These are phyloP conservation scores for Adenanthera pavonina DNA, from an alignment of 306 rosid species.

Conservation along the genomic window DNA sequence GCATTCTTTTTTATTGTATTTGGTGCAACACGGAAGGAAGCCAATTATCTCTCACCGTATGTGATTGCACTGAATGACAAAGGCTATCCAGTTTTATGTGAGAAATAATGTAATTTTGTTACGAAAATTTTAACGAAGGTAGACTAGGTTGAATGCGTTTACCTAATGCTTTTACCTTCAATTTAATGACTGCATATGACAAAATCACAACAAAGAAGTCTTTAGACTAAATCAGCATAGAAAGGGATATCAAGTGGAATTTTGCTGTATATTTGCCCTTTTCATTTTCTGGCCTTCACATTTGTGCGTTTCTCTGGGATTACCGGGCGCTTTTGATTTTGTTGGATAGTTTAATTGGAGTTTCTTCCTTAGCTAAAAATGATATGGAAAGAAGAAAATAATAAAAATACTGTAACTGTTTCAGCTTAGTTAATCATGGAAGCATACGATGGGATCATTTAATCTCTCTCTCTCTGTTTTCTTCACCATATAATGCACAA, in stretches of 20 bases:
- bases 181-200: neutral
- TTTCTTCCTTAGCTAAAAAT: neutral
- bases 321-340: neutral
- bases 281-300: neutral
- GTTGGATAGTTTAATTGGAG: neutral
- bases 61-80: slow-evolving; percentile 11
- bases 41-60: neutral
- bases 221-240: neutral
- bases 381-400: neutral
- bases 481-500: neutral
- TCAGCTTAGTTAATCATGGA: neutral
- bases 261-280: neutral
- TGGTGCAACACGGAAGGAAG: neutral
- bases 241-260: neutral
- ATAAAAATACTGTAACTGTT: neutral
- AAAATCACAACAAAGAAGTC: neutral
- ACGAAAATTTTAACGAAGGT: neutral
- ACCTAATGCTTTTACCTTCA: slow-evolving; percentile 6
- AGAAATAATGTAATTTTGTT: neutral
- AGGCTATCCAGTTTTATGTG: neutral
- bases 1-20: neutral
- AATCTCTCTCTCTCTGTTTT: neutral
- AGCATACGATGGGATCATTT: neutral
- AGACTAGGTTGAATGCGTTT: neutral
- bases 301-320: neutral